Percentiles rank a stretch among this genome's conserved stretches.
phyloP scores from a whole-genome alignment of 2,329 filamentous ascomycete genomes.

The Colletotrichum lentis region DNA sequence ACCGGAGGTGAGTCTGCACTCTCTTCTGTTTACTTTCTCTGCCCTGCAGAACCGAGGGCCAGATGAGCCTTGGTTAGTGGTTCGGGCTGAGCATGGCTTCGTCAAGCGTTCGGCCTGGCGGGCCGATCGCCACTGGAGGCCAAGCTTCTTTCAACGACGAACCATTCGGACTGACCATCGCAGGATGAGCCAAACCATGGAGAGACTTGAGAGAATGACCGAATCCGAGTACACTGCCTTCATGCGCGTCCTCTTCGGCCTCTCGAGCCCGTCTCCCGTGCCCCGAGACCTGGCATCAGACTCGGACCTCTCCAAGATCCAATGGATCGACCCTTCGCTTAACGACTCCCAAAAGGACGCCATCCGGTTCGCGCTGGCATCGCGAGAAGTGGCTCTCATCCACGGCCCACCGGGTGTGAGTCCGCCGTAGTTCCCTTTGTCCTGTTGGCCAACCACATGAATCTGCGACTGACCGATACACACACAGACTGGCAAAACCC shows the following conservation, averaged over 20 bases:
- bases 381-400: conserved; percentile 84
- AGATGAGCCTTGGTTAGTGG: no score
- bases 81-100: not conserved
- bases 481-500: conserved; percentile 87
- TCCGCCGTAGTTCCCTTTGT: conserved; percentile 20
- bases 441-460: no score
- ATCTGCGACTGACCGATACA: conserved; percentile 32
- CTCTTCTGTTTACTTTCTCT: not conserved
- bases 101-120: not conserved
- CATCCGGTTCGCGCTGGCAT: conserved; percentile 82
- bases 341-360: conserved; percentile 75
- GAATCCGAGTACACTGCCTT: conserved; percentile 67
- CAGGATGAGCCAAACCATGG: conserved; percentile 72
- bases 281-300: conserved; percentile 52
- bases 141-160: not conserved
- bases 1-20: conserved; percentile 57
- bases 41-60: not conserved
- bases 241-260: conserved; percentile 69
- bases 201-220: conserved; percentile 64
- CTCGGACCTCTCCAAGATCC: conserved; percentile 55
- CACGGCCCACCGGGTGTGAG: conserved; percentile 87
- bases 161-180: not conserved
- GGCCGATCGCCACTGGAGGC: not conserved
- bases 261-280: conserved; percentile 61
- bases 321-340: conserved; percentile 69